Conservation (phyloP, 768 basidiomycete species). For the Fistulinella prunicolor region DNA sequence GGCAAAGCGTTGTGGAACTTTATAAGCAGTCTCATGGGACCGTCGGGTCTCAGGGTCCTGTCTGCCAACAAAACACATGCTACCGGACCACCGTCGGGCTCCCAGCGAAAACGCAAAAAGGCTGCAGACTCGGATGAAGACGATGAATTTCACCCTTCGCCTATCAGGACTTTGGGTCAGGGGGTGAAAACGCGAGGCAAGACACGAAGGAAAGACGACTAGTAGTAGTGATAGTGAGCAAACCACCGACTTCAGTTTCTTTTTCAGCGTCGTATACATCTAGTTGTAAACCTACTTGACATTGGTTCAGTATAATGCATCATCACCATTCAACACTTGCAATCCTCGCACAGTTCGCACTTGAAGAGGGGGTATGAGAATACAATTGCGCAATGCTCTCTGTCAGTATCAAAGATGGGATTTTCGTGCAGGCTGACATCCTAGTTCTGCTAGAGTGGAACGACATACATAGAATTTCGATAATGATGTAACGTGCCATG, state of each 20-base stretch:
- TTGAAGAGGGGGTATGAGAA: neutral
- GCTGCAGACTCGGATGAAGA: conserved; percentile 38
- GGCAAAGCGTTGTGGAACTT: conserved; percentile 57
- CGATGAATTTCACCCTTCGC: conserved; percentile 46
- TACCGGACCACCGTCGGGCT: conserved; percentile 4
- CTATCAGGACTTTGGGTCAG: conserved; percentile 40
- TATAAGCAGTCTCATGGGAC: conserved; percentile 42
- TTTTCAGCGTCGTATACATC: neutral
- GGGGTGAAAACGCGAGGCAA: conserved; percentile 40
- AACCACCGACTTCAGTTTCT: neutral
- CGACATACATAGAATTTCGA: too few species aligned
- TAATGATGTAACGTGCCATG: neutral
- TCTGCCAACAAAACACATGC: conserved; percentile 20
- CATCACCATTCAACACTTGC: neutral
- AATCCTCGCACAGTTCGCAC: neutral
- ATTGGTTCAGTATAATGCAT: neutral
- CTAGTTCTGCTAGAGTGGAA: too few species aligned
- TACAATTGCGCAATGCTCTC: neutral
- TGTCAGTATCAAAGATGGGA: too few species aligned
- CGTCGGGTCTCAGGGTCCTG: conserved; percentile 30
- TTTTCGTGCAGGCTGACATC: too few species aligned
- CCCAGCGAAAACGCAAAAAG: conserved; percentile 32
- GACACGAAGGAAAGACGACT: conserved; percentile 24
- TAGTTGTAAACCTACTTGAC: neutral
- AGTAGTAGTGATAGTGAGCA: neutral